Percentiles rank a stretch among this genome's conserved stretches.
Evolutionary conservation across 768 basidiomycete genomes (phyloP).

Genomic region (Piloderma croceum): DNA sequence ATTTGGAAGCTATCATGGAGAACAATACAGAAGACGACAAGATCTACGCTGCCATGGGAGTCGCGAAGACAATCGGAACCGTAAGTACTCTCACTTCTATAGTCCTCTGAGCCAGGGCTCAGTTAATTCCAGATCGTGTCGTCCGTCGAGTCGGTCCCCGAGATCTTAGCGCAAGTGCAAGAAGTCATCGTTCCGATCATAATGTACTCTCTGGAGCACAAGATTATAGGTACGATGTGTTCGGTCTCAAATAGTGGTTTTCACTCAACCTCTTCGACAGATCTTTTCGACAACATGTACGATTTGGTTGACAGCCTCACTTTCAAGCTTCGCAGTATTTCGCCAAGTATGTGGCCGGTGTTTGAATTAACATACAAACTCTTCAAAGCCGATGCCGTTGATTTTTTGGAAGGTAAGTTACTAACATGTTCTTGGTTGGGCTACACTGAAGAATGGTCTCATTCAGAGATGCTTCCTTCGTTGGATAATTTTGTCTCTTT

Average conservation of each 20-base stretch:
- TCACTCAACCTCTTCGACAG: slow-evolving; percentile 29
- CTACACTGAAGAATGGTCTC: slow-evolving; percentile 1
- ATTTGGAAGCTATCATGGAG: slow-evolving; percentile 49
- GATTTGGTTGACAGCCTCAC: slow-evolving; percentile 81
- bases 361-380: slow-evolving; percentile 78
- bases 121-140: slow-evolving; percentile 52
- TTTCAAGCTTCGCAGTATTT: slow-evolving; percentile 71
- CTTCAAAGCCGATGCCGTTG: slow-evolving; percentile 78
- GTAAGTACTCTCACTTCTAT: slow-evolving; percentile 33
- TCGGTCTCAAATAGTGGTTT: slow-evolving; percentile 1
- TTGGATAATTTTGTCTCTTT: slow-evolving; percentile 87
- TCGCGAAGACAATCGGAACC: slow-evolving; percentile 79
- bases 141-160: slow-evolving; percentile 65
- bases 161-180: slow-evolving; percentile 74
- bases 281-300: slow-evolving; percentile 83
- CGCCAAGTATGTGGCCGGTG: slow-evolving; percentile 81
- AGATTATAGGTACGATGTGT: slow-evolving; percentile 57
- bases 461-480: slow-evolving; percentile 76
- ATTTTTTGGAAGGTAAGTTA: slow-evolving; percentile 76
- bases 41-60: slow-evolving; percentile 81
- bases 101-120: slow-evolving; percentile 3
- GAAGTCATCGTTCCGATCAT: slow-evolving; percentile 79
- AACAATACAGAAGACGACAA: slow-evolving; percentile 73
- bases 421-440: not conserved
- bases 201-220: slow-evolving; percentile 68